Base-by-base conservation (phyloP, 2,329 filamentous ascomycete genomes). In the Cryphonectria japonica region DNA sequence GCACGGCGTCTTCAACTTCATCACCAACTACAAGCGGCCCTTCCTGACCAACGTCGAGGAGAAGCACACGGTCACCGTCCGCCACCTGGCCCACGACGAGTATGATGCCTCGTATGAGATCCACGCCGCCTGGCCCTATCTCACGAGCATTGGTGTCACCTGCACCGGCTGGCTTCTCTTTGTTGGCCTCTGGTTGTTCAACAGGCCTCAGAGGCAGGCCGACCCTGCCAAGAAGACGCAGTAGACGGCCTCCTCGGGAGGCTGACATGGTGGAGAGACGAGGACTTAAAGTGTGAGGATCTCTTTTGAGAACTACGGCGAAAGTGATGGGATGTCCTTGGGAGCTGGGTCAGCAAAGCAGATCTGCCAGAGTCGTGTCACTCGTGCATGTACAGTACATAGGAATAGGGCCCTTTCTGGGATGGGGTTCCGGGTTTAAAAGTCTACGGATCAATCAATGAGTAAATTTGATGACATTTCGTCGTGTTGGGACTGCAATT, bases 1-100 rank as follows among this genome's bases (percentile, higher is more conserved):
- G 83, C 96, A 99, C 84, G 96, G 96, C 79, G 98, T 99, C 83
- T 99, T 98, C 88, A 97, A 97, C 84, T 98, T 99, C 88, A 90
- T 91, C 79, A 88, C 98, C 82, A 97, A 98, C 87, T 98, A 98
- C 87, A 97, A 97, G 86, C 91, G 96, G 8, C 94, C 95, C 1
- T 97, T 98, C 86, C 83, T 97, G 76, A 96, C 90, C 77, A 92
- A 91, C 80, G 80, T 99, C 68, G 95, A 98, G 79, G 94, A 98
- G 85, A 98, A 98, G 89, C 89, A 91, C 76, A 96, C 95, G 32
- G 95, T 98, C 68, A 97, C 95, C 0, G 94, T 99, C 43, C 89
- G 96, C 63, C 96, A 99, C 85, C 96, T 97, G 83, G 96, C 96
- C 9, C 96, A 99, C 85, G 91, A 99, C 80, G 96, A 99, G 85